phyloP scores from a whole-genome alignment of 192 early-diverging fungal species.

The Gamsiella multidivaricata region DNA sequence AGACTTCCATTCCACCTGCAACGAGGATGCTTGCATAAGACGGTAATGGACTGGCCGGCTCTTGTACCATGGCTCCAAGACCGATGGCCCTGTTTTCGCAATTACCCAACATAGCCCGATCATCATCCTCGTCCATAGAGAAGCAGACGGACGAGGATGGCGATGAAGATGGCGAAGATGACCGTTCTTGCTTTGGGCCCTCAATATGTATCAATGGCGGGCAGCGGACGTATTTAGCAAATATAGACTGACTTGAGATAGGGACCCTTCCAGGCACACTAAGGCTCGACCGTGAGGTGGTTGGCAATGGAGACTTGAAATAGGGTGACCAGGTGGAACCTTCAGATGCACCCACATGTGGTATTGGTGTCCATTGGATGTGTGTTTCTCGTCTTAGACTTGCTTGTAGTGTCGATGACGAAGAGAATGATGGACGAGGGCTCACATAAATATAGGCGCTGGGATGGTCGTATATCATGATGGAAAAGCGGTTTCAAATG shows the following conservation, averaged over 20 bases:
- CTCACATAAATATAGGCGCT: slow-evolving; percentile 21
- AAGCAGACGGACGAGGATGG: background rate
- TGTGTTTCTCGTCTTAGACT: background rate
- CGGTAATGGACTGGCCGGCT: slow-evolving; percentile 9
- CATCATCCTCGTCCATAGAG: slow-evolving; percentile 3
- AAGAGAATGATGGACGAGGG: background rate
- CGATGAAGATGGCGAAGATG: background rate
- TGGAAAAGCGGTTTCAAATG: background rate
- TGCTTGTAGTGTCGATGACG: background rate
- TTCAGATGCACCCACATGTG: slow-evolving; percentile 33
- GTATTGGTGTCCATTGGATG: slow-evolving; percentile 5
- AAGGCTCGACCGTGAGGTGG: background rate
- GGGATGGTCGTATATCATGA: slow-evolving; percentile 46
- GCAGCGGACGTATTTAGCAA: background rate
- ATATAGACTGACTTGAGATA: too few relatives aligned
- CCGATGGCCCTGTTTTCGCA: background rate
- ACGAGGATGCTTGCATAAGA: background rate
- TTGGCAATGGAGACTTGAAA: background rate
- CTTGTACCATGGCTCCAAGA: background rate
- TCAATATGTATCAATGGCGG: background rate
- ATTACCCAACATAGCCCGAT: background rate
- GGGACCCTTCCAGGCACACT: background rate
- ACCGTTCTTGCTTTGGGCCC: background rate
- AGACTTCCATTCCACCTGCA: background rate
- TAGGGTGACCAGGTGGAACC: slow-evolving; percentile 34